phyloP scores from a whole-genome alignment of 495 filamentous ascomycete genomes.

The Xylaria acuta region DNA sequence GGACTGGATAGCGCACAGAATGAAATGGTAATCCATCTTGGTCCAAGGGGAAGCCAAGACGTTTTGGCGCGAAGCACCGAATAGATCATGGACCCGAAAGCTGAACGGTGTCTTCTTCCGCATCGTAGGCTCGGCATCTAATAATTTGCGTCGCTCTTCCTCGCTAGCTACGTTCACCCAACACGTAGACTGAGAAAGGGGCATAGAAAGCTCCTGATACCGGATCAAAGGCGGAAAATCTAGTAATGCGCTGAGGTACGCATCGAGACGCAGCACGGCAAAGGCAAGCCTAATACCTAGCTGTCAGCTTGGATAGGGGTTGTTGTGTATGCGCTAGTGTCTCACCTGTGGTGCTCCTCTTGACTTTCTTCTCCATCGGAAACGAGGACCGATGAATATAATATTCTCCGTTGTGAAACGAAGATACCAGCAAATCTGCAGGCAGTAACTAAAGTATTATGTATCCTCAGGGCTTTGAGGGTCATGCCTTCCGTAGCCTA shows the following conservation, averaged over 20 bases:
- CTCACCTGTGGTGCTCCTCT: slow-evolving; percentile 7
- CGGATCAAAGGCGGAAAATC: slow-evolving; percentile 36
- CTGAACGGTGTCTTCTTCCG: slow-evolving; percentile 33
- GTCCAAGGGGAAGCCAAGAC: slow-evolving; percentile 31
- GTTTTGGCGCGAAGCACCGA: slow-evolving; percentile 19
- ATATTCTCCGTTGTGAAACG: slow-evolving; percentile 23
- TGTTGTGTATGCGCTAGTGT: not conserved
- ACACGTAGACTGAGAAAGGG: slow-evolving; percentile 31
- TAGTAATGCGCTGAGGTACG: slow-evolving; percentile 33
- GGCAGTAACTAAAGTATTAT: slow-evolving; percentile 31
- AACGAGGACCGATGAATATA: slow-evolving; percentile 15
- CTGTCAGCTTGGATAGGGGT: not conserved
- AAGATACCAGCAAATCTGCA: slow-evolving; percentile 38
- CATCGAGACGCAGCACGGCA: slow-evolving; percentile 37
- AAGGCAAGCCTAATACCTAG: slow-evolving; percentile 34
- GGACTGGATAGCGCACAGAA: slow-evolving; percentile 36
- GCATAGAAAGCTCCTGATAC: slow-evolving; percentile 36
- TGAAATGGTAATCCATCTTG: slow-evolving; percentile 37
- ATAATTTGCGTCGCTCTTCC: slow-evolving; percentile 33
- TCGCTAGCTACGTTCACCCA: slow-evolving; percentile 29
- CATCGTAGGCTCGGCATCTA: slow-evolving; percentile 30
- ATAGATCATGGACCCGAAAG: slow-evolving; percentile 31
- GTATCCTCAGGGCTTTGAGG: slow-evolving; percentile 33
- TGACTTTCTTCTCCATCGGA: slow-evolving; percentile 12
- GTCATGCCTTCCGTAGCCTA: slow-evolving; percentile 34